Base-by-base conservation (phyloP, 2,329 filamentous ascomycete genomes). In the Colletotrichum sp. region DNA sequence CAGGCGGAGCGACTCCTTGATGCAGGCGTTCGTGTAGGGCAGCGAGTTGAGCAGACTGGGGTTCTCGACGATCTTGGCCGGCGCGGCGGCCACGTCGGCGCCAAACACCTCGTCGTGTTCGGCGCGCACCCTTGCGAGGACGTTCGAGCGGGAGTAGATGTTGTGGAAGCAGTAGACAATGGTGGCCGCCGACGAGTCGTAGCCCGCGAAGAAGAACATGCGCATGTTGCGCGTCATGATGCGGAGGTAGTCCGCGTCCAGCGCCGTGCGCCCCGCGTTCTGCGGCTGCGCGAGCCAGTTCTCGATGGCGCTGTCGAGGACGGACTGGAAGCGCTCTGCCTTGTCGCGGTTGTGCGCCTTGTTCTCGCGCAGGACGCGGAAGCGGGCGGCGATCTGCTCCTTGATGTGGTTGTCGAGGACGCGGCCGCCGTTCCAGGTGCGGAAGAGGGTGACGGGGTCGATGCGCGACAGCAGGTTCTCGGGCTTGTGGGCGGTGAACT, bases 51-150 rank as follows among this genome's bases (percentile, higher is more conserved):
- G 84, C 16, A 88, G 83, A 36, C 86, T 80, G 6, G 89, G 85
- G 32, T 88, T 15, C 84, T 82, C 72, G 32, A 44, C 44, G 28
- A 77, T 64, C 32, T 39, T 30, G 32, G 67, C 61, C 4, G 75
- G 52, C 25, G 75, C 25, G 13, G 67, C 13, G 19, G n/a, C 19
- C 11, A 59, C 4, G 63, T 77, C 72, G 8, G 83, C 76, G 13
- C 88, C 87, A 63, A 91, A 89, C 15, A 92, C 84, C 2, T 82
- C 80, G 77, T 90, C 87, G 77, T 90, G 89, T 79, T 93, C 91
- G 28, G 79, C 80, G 16, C 82, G 80, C 30, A 85, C 68, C 15
- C 77, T 78, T 16, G 77, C 77, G 4, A 85, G 75, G 11, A 81
- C 78, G 9, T 78, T 76, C 2, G 84, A 83, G 66, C 84, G 79